Evolutionary conservation across 805 yeast genomes (phyloP), one percentile per base, ranked within the genome.

Genomic region (Teunomyces panamensis): DNA sequence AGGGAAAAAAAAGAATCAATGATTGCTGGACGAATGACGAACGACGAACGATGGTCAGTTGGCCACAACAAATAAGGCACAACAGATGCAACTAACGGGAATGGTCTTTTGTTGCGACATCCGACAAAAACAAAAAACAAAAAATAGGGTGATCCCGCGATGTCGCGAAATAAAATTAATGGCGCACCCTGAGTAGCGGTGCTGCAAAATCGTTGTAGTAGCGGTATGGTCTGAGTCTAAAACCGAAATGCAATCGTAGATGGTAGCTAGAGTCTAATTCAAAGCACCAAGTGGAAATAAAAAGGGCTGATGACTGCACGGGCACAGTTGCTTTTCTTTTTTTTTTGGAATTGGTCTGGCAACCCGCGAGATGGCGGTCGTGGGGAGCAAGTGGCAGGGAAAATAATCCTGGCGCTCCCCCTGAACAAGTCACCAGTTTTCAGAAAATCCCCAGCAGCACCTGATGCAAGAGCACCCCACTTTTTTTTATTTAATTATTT

Each of bases 391-490:
- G 14, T 8, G 8, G 9, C 16, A 9, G 27, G 30, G 7, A 37
- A 37, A 37, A 37, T 34, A 34, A 34, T 7, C 6, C 24, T 20
- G 6, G 24, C 4, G 20, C 20, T 17, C 20, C 32, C 36, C 36
- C 36, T 17, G 39, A 37, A n/a, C 27, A 9, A 14, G 41, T 37
- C 41, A 37, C 41, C 41, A 24, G 41, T 26, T 37, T 26, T n/a
- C 16, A 37, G 6, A 13, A 11, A 7, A 7, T 17, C n/a, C 11
- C 26, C n/a, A 37, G 16, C 41, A 37, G 41, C 29, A 37, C 41
- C 41, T 37, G 41, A 37, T 37, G 29, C 17, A 32, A 32, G 17
- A 37, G 41, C 41, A 37, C 41, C 41, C 41, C 41, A 37, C 41
- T 37, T 37, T 37, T 26, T 24, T 17, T 35, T 2, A 10, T 9